phyloP scores from a whole-genome alignment of 768 basidiomycete species.

The Suillus weaverae region DNA sequence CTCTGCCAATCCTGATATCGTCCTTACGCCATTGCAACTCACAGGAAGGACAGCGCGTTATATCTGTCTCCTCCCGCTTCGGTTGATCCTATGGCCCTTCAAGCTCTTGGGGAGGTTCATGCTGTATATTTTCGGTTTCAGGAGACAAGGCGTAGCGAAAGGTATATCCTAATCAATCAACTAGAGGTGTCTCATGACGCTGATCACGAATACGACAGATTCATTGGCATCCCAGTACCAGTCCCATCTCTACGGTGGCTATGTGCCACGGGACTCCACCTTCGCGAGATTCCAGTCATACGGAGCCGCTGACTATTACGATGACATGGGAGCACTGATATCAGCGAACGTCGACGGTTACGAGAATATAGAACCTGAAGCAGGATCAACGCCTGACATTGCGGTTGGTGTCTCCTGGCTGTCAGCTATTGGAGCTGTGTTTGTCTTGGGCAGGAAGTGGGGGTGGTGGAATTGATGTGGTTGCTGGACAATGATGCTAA shows the following conservation, averaged over 20 bases:
- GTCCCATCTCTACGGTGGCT: conserved; percentile 10
- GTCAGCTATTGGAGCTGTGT: neutral
- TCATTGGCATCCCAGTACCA: conserved; percentile 13
- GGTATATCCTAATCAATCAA: neutral
- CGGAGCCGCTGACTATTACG: conserved; percentile 1
- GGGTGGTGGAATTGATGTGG: neutral
- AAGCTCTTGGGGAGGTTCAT: neutral
- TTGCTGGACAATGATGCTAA: neutral
- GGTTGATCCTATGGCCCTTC: conserved; percentile 4
- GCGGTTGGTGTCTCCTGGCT: neutral
- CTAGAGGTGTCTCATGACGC: neutral
- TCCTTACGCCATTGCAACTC: conserved; percentile 1
- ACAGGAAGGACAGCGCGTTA: neutral
- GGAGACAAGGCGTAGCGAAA: conserved; percentile 1
- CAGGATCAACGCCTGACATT: neutral
- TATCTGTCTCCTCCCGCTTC: neutral
- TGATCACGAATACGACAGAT: neutral
- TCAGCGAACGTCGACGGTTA: neutral
- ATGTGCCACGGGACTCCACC: conserved; percentile 9
- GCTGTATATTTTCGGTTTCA: conserved; percentile 7
- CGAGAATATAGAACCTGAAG: neutral
- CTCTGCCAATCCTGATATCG: neutral
- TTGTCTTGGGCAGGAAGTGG: conserved; percentile 8
- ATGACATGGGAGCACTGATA: neutral
- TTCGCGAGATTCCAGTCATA: conserved; percentile 12